Percentiles rank a stretch among this genome's conserved stretches.
Evolutionary conservation across 2,329 filamentous ascomycete genomes (phyloP).

Genomic region (Pseudocercospora musae): DNA sequence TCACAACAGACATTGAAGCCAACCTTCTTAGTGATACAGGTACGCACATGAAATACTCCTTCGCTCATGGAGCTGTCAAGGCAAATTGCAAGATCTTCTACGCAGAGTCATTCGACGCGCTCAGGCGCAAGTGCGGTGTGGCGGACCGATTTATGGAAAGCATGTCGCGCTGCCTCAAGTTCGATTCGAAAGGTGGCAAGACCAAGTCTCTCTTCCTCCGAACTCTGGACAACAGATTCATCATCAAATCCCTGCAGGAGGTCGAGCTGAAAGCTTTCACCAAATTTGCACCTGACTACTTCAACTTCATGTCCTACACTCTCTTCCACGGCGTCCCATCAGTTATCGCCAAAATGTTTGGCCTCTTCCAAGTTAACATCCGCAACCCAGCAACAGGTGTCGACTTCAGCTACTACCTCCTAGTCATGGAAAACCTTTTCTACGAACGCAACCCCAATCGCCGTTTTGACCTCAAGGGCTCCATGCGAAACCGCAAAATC

Average conservation of each 20-base stretch:
- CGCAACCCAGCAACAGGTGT: slow-evolving; percentile 89
- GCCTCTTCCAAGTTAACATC: slow-evolving; percentile 95
- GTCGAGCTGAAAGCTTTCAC: slow-evolving; percentile 93
- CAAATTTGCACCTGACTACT: slow-evolving; percentile 93
- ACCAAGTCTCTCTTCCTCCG: slow-evolving; percentile 97
- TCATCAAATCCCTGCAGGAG: slow-evolving; percentile 85
- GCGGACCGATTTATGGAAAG: slow-evolving; percentile 93
- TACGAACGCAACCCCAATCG: slow-evolving; percentile 89
- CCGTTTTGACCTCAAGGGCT: slow-evolving; percentile 85
- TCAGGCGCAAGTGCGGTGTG: slow-evolving; percentile 88
- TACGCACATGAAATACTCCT: slow-evolving; percentile 94
- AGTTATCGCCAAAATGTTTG: slow-evolving; percentile 98
- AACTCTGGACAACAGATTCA: slow-evolving; percentile 88
- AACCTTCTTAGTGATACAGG: slow-evolving; percentile 80
- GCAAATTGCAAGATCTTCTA: slow-evolving; percentile 99
- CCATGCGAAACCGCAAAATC: slow-evolving; percentile 97
- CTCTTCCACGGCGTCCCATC: slow-evolving; percentile 90
- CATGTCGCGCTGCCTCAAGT: slow-evolving; percentile 90
- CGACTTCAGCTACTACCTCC: slow-evolving; percentile 89
- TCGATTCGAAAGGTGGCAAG: slow-evolving; percentile 97
- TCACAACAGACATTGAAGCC: slow-evolving; percentile 72
- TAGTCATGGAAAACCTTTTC: slow-evolving; percentile 97
- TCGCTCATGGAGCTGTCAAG: slow-evolving; percentile 85
- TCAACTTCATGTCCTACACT: slow-evolving; percentile 93
- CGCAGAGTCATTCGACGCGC: slow-evolving; percentile 93